A percentile compares a stretch with the other conserved stretches of the same genome.
These are phyloP conservation scores for Camellia granthamiana DNA, from an alignment of 148 eudicot genomes.

Conservation along the genomic window DNA sequence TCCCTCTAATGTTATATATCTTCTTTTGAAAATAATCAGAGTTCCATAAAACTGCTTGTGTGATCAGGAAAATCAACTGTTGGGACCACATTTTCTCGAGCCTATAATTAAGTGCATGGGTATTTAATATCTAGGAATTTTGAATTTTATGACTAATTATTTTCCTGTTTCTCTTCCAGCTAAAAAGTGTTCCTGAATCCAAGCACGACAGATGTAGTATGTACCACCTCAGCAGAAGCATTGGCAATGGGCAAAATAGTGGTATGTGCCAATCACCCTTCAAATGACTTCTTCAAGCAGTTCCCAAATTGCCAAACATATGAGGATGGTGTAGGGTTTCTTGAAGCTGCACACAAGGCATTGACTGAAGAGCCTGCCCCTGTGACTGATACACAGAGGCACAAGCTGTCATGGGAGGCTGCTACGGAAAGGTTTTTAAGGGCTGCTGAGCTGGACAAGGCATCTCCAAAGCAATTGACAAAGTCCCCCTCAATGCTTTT, in stretches of 20 bases:
- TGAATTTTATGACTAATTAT: background rate
- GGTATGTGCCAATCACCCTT: constrained; percentile 87
- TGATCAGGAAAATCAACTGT: background rate
- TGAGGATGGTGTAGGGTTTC: constrained; percentile 56
- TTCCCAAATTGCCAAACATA: constrained; percentile 79
- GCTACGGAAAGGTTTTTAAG: constrained; percentile 73
- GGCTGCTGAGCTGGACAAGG: constrained; percentile 48
- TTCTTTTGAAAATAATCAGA: background rate
- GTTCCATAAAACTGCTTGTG: background rate
- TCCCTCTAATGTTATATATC: background rate
- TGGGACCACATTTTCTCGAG: background rate
- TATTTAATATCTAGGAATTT: background rate
- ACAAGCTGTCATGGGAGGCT: constrained; percentile 86
- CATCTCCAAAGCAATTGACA: constrained; percentile 19
- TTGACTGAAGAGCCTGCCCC: constrained; percentile 62
- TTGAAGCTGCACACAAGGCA: constrained; percentile 54
- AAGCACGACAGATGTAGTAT: constrained; percentile 96
- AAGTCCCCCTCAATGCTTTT: constrained; percentile 40
- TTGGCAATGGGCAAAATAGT: constrained; percentile 96
- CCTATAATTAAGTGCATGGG: background rate
- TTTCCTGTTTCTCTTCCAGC: constrained; percentile 32
- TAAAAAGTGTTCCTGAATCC: constrained; percentile 94
- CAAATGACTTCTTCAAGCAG: constrained; percentile 93
- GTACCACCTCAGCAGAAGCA: constrained; percentile 99
- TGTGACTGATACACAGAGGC: constrained; percentile 57